Conservation (phyloP, 768 basidiomycete genomes). For the Imleria badia region DNA sequence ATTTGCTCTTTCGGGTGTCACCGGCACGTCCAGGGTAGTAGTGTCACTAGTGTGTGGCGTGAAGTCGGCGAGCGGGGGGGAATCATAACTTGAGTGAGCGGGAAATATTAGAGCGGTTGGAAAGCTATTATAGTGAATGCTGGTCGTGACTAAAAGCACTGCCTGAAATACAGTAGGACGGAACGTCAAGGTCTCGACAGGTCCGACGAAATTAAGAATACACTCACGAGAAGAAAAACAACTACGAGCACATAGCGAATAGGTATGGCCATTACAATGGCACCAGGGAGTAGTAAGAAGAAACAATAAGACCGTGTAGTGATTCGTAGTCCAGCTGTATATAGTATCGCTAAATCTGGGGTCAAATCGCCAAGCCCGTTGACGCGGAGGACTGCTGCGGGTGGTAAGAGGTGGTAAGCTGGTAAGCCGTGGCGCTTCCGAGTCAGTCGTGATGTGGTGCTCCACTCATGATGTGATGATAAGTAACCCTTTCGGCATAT, state of each 20-base stretch:
- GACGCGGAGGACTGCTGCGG: constrained; percentile 5
- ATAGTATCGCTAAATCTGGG: constrained; percentile 1
- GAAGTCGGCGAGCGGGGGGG: background rate
- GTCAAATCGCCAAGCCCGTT: background rate
- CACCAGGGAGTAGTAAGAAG: background rate
- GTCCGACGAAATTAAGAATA: background rate
- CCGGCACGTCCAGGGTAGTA: background rate
- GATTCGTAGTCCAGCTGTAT: constrained; percentile 7
- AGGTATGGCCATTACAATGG: constrained; percentile 16
- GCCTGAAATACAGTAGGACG: background rate
- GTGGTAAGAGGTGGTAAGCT: background rate
- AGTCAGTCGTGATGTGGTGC: background rate
- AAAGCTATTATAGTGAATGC: background rate
- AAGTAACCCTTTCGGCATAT: background rate
- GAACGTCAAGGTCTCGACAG: background rate
- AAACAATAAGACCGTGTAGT: background rate
- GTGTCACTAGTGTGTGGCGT: background rate
- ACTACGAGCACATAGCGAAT: constrained; percentile 21
- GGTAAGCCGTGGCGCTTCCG: background rate
- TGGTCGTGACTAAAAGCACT: constrained; percentile 15
- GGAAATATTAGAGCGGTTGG: background rate
- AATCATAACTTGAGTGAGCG: background rate
- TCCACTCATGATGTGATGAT: background rate
- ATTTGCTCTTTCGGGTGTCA: constrained; percentile 39
- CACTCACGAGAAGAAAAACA: constrained; percentile 22